A percentile compares a stretch with the other conserved stretches of the same genome.
Evolutionary conservation across 768 basidiomycete species (phyloP).

Genomic region (Leccinellum luteum): DNA sequence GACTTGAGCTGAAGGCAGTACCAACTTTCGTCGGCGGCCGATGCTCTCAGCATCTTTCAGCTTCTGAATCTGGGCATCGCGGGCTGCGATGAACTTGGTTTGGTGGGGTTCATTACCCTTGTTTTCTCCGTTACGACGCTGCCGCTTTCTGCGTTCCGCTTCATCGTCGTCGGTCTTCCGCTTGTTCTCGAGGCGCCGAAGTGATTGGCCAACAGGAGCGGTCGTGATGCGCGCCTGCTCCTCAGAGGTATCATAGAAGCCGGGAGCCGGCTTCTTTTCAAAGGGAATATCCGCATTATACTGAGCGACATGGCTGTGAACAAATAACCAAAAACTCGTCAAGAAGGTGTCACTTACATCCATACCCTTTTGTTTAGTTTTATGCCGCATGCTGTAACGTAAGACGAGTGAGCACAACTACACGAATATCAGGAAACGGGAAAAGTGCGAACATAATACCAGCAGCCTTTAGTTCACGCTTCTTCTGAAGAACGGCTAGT

Average conservation of each 20-base stretch:
- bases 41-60: conserved; percentile 97
- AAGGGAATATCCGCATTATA: conserved; percentile 99
- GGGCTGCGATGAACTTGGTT: conserved; percentile 94
- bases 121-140: conserved; percentile 58
- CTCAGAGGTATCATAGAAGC: conserved; percentile 96
- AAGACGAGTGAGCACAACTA: neutral
- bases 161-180: conserved; percentile 93
- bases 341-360: conserved; percentile 57
- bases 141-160: conserved; percentile 87
- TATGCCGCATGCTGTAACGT: conserved; percentile 74
- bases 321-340: neutral
- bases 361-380: conserved; percentile 97
- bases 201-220: conserved; percentile 89
- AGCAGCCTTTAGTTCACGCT: conserved; percentile 94
- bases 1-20: conserved; percentile 87
- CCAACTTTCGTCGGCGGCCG: conserved; percentile 79
- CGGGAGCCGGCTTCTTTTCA: conserved; percentile 92
- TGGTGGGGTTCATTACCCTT: conserved; percentile 75
- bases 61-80: conserved; percentile 97
- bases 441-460: conserved; percentile 79
- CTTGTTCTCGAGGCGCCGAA: conserved; percentile 93
- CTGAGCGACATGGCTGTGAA: conserved; percentile 36
- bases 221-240: conserved; percentile 83
- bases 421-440: neutral
- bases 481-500: conserved; percentile 94